Evolutionary conservation across 2,329 filamentous ascomycete genomes (phyloP).

Genomic region (Aspergillus vadensis): DNA sequence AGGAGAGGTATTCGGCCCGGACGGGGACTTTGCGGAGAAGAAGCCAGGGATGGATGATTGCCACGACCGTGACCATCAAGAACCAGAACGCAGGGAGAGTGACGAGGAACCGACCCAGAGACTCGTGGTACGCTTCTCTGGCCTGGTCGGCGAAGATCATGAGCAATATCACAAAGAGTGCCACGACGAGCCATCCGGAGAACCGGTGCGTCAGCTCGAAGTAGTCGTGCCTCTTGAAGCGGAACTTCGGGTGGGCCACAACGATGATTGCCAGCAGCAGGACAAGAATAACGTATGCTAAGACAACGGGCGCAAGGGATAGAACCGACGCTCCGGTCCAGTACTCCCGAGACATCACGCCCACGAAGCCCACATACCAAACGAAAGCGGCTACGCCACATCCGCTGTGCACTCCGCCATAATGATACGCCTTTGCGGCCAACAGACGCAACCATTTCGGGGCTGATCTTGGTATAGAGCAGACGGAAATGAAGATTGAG

Average conservation of each 20-base stretch:
- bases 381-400: slow-evolving; percentile 52
- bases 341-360: slow-evolving; percentile 38
- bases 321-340: slow-evolving; percentile 26
- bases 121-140: slow-evolving; percentile 35
- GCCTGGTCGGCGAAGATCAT: slow-evolving; percentile 56
- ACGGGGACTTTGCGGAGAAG: slow-evolving; percentile 69
- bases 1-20: slow-evolving; percentile 66
- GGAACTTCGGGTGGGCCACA: slow-evolving; percentile 65
- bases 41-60: slow-evolving; percentile 73
- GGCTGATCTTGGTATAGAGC: slow-evolving; percentile 47
- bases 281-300: slow-evolving; percentile 61
- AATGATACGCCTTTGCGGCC: slow-evolving; percentile 55
- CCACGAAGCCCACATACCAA: slow-evolving; percentile 49
- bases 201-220: slow-evolving; percentile 75
- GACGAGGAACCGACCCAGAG: slow-evolving; percentile 46
- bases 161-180: slow-evolving; percentile 66
- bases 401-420: slow-evolving; percentile 58
- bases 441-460: slow-evolving; percentile 50
- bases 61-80: slow-evolving; percentile 62
- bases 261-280: slow-evolving; percentile 62
- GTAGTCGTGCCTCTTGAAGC: slow-evolving; percentile 64
- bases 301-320: slow-evolving; percentile 48
- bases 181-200: slow-evolving; percentile 68
- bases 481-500: slow-evolving; percentile 49
- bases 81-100: slow-evolving; percentile 66